phyloP scores from a whole-genome alignment of 1,284 basidiomycete species.

The Puccinia sorghi region DNA sequence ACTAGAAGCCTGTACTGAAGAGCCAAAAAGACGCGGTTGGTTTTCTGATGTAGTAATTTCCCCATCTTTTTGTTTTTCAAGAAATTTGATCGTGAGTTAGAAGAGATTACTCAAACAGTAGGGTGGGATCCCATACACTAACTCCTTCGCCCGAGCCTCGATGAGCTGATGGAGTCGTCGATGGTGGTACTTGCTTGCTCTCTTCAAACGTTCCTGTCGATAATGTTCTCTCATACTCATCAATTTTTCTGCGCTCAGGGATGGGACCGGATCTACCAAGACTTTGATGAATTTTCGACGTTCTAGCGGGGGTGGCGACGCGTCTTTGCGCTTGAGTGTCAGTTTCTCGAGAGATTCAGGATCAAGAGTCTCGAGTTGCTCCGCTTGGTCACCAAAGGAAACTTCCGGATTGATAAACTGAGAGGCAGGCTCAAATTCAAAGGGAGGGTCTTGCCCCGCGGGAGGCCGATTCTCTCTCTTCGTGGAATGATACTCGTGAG shows the following conservation, averaged over 20 bases:
- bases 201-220: slow-evolving; percentile 14
- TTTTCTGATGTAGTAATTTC: not conserved
- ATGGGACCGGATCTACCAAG: slow-evolving; percentile 24
- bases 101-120: slow-evolving; percentile 25
- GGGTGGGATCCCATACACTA: slow-evolving; percentile 29
- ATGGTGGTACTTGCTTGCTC: slow-evolving; percentile 8
- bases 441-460: not conserved
- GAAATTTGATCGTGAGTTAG: not conserved
- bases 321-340: slow-evolving; percentile 24
- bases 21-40: not conserved
- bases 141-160: slow-evolving; percentile 7
- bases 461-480: slow-evolving; percentile 13
- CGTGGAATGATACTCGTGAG: not conserved
- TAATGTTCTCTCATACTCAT: slow-evolving; percentile 35
- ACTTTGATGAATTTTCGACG: slow-evolving; percentile 36
- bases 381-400: not conserved
- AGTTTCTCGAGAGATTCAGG: slow-evolving; percentile 19
- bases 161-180: not conserved
- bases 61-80: not conserved
- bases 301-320: not conserved
- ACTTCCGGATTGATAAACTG: slow-evolving; percentile 10
- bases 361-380: not conserved
- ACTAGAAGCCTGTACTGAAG: slow-evolving; percentile 33
- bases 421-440: slow-evolving; percentile 18
- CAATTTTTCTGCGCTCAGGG: slow-evolving; percentile 20